Evolutionary conservation across 805 yeast genomes (phyloP).

Genomic region (Kuraishia floccosa): DNA sequence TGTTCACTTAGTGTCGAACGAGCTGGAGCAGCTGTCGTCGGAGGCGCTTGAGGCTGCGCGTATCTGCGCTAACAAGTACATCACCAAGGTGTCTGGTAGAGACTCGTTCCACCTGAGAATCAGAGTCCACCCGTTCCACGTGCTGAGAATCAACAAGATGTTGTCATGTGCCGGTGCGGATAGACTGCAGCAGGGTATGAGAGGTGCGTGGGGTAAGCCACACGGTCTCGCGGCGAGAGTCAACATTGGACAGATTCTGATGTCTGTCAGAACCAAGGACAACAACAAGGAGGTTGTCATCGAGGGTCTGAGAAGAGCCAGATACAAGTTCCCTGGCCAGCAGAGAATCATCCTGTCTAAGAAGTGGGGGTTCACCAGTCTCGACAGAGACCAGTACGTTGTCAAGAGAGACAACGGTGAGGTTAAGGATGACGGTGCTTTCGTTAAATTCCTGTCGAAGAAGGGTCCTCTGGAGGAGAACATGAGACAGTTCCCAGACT

Average conservation of each 20-base stretch:
- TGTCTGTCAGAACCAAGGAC: slow-evolving; percentile 98
- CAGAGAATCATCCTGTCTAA: slow-evolving; percentile 98
- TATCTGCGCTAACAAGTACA: slow-evolving; percentile 99
- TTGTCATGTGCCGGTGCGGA: slow-evolving; percentile 99
- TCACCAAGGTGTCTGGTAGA: slow-evolving; percentile 96
- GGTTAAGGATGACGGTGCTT: slow-evolving; percentile 99
- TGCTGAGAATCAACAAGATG: slow-evolving; percentile 99
- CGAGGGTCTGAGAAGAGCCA: slow-evolving; percentile 99
- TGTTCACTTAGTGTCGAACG: slow-evolving; percentile 98
- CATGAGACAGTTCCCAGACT: slow-evolving; percentile 92
- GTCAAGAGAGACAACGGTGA: slow-evolving; percentile 93
- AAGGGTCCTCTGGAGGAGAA: slow-evolving; percentile 92
- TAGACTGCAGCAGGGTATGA: slow-evolving; percentile 99
- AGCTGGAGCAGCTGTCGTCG: slow-evolving; percentile 96
- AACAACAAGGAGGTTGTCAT: slow-evolving; percentile 93
- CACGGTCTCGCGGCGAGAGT: slow-evolving; percentile 99
- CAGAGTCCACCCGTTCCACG: slow-evolving; percentile 99
- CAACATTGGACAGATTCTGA: slow-evolving; percentile 94
- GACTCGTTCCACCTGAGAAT: slow-evolving; percentile 99
- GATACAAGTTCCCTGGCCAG: slow-evolving; percentile 99
- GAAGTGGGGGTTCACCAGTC: slow-evolving; percentile 99
- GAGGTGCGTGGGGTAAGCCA: slow-evolving; percentile 99
- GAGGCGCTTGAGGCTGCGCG: slow-evolving; percentile 99
- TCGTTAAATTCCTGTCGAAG: slow-evolving; percentile 94
- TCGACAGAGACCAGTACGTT: slow-evolving; percentile 95